Base-by-base conservation (phyloP, 2,329 filamentous ascomycete species). In the Diaporthe citrichinensis region DNA sequence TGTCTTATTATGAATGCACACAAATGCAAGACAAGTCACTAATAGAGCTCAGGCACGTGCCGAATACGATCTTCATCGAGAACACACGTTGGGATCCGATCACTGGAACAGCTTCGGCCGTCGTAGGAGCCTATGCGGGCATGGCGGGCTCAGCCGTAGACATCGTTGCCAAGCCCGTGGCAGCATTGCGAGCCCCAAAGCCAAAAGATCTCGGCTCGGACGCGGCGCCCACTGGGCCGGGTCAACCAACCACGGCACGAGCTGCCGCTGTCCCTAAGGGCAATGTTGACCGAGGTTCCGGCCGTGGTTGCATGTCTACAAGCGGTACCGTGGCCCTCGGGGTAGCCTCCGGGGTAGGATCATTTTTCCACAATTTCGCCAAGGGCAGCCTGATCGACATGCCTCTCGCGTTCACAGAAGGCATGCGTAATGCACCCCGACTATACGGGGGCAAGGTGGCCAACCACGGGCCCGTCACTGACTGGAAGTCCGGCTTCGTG, bases 231-330 rank as follows among this genome's bases (percentile, higher is more conserved):
- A 2, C 14, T 3, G 39, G 15, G 14, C 59, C 1, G 1, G 39
- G 8, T 25, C 23, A 14, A 20, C 20, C 39, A 28, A 6, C 12
- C 2, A 15, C 15, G 15, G 39, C 36, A 31, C 39, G 8, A 46
- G 15, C n/a, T 17, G n/a, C 2, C n/a, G 0, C 7, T 2, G 3
- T 7, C 3, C n/a, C 10, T 5, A n/a, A 46, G 0, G 7, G n/a
- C 36, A 41, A 3, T 20, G 36, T 9, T 4, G 10, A 6, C 12
- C 39, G 59, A 31, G 4, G 14, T 31, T 62, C 59, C 3, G 59
- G 39, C 25, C 59, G 59, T 31, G 59, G 39, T 23, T 46, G 59
- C 9, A 44, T 62, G 14, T 44, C 59, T 23, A 62, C 59, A 10
- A 46, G 59, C 39, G 25, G 39, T 28, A 25, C 39, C 4, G 17